phyloP scores from a whole-genome alignment of 2,329 filamentous ascomycete species.

The Alternaria dauci region DNA sequence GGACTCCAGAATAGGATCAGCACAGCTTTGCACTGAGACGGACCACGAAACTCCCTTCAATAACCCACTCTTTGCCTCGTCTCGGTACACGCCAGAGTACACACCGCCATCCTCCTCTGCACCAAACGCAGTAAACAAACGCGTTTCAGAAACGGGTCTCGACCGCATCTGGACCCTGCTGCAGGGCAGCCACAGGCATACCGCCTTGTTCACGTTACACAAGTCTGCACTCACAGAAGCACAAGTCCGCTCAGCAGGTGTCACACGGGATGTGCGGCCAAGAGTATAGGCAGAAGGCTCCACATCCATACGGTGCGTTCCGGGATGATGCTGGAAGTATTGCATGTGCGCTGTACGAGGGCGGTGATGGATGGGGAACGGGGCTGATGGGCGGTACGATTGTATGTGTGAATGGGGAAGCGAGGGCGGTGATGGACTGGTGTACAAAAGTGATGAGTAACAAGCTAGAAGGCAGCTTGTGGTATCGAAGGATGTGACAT shows the following conservation, averaged over 20 bases:
- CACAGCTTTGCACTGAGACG: background rate
- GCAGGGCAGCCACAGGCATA: background rate
- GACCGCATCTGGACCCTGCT: constrained; percentile 11
- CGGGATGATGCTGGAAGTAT: background rate
- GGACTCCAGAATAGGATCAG: background rate
- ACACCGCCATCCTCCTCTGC: constrained; percentile 1
- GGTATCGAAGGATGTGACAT: constrained; percentile 3
- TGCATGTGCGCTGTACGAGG: background rate
- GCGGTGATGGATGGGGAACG: background rate
- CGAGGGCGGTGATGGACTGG: background rate
- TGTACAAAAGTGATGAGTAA: background rate
- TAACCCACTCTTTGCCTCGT: background rate
- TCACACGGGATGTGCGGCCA: background rate
- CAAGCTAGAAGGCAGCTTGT: background rate
- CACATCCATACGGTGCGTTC: background rate
- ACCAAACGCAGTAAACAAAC: constrained; percentile 12
- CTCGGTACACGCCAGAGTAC: constrained; percentile 1
- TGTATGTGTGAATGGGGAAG: background rate
- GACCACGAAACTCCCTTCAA: background rate
- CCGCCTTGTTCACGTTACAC: background rate
- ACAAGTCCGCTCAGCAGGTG: constrained; percentile 8
- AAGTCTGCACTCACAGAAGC: background rate
- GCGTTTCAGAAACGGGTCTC: constrained; percentile 3
- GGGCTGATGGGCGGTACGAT: constrained; percentile 1
- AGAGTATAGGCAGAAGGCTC: constrained; percentile 2